Conservation (phyloP, 805 yeast species). For the Candida tallmaniae region DNA sequence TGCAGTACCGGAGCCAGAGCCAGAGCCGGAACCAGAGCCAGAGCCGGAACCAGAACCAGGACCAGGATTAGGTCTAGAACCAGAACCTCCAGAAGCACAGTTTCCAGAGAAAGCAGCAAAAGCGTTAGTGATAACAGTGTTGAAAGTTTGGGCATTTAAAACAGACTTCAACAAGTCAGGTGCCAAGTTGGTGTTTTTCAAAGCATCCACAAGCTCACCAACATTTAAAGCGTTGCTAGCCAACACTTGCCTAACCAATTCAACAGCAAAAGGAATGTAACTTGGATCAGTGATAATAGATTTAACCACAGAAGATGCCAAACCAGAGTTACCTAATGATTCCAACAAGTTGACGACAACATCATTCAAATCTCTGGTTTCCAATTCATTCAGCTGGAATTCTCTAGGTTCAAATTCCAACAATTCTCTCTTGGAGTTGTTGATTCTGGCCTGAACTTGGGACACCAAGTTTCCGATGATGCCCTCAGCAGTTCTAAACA, state of each 20-base stretch:
- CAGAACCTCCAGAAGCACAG: constrained; percentile 2
- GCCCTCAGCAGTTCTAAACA: constrained; percentile 28
- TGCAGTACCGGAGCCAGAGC: constrained; percentile 2
- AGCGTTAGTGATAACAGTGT: constrained; percentile 27
- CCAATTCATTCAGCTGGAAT: constrained; percentile 6
- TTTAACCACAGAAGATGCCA: constrained; percentile 35
- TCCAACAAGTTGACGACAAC: constrained; percentile 34
- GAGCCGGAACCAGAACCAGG: constrained; percentile 1
- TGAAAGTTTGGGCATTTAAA: constrained; percentile 27
- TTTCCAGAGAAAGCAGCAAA: constrained; percentile 7
- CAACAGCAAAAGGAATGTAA: constrained; percentile 33
- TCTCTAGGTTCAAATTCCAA: constrained; percentile 5
- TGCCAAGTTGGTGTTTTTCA: constrained; percentile 29
- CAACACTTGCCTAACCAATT: constrained; percentile 29
- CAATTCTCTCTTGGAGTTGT: constrained; percentile 16
- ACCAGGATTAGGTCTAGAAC: constrained; percentile 1
- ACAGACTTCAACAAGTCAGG: constrained; percentile 29
- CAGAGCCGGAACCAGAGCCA: constrained; percentile 4
- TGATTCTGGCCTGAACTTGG: constrained; percentile 21
- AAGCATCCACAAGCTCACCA: constrained; percentile 25
- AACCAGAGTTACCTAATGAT: constrained; percentile 39
- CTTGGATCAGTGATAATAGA: constrained; percentile 33
- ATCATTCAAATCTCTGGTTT: constrained; percentile 20
- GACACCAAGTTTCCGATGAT: constrained; percentile 21
- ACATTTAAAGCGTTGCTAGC: constrained; percentile 24